These are phyloP conservation scores for Boletus eberwhitei DNA, from an alignment of 768 basidiomycete species.

Conservation along the genomic window DNA sequence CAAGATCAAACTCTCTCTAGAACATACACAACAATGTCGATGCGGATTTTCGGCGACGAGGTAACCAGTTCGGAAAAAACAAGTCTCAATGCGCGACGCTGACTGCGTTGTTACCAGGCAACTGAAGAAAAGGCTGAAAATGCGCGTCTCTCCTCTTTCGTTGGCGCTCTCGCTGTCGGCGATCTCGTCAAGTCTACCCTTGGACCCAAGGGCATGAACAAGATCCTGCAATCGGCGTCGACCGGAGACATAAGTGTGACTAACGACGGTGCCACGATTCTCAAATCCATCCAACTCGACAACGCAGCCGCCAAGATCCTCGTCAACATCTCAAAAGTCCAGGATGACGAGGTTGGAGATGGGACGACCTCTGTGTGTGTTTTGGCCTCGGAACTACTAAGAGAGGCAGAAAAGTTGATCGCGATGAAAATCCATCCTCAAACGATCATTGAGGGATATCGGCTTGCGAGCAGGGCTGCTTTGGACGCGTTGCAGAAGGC, in stretches of 20 bases:
- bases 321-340: slow-evolving; percentile 99
- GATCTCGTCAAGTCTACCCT: slow-evolving; percentile 98
- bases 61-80: slow-evolving; percentile 27
- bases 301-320: slow-evolving; percentile 99
- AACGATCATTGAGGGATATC: slow-evolving; percentile 95
- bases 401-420: slow-evolving; percentile 95
- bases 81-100: background rate
- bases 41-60: slow-evolving; percentile 70
- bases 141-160: slow-evolving; percentile 96
- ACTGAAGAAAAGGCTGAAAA: slow-evolving; percentile 96
- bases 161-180: slow-evolving; percentile 94
- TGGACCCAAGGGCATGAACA: slow-evolving; percentile 99
- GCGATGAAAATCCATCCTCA: slow-evolving; percentile 94
- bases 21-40: slow-evolving; percentile 34
- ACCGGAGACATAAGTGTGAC: slow-evolving; percentile 94
- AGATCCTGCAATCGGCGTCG: slow-evolving; percentile 91
- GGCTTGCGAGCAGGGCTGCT: slow-evolving; percentile 85
- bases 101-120: slow-evolving; percentile 43
- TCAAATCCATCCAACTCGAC: slow-evolving; percentile 96
- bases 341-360: slow-evolving; percentile 98
- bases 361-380: slow-evolving; percentile 93
- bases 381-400: slow-evolving; percentile 81
- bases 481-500: slow-evolving; percentile 79
- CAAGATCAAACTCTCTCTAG: background rate
- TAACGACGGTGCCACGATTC: slow-evolving; percentile 97